Percentiles rank a stretch among this genome's conserved stretches.
Evolutionary conservation across 345 rosid species (phyloP).

Genomic region (Eucalyptus cloeziana): DNA sequence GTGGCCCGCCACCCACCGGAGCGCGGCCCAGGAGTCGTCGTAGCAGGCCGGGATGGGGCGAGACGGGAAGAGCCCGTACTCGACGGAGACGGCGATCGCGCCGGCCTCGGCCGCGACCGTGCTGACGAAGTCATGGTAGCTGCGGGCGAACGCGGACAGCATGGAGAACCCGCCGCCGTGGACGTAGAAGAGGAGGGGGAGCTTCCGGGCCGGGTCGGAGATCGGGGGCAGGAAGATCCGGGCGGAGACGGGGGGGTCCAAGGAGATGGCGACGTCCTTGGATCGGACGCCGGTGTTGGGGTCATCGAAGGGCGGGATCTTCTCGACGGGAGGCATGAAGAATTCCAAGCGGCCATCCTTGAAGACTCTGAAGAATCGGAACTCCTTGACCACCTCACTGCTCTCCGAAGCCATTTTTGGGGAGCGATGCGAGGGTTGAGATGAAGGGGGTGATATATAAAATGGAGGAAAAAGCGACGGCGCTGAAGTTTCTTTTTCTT

Average conservation of each 20-base stretch:
- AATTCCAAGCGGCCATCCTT: conserved; percentile 7
- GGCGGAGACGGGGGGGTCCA: conserved; percentile 11
- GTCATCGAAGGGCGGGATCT: conserved; percentile 4
- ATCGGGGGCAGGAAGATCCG: conserved; percentile 22
- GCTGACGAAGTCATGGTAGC: neutral
- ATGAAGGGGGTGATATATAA: neutral
- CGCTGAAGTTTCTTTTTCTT: neutral
- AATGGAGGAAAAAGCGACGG: neutral
- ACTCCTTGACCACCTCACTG: conserved; percentile 7
- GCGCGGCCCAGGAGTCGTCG: conserved; percentile 24
- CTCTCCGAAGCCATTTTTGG: neutral
- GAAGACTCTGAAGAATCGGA: conserved; percentile 23
- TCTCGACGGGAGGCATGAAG: conserved; percentile 1
- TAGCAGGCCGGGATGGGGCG: conserved; percentile 17
- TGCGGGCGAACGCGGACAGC: conserved; percentile 1
- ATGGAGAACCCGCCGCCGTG: conserved; percentile 15
- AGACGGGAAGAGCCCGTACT: conserved; percentile 16
- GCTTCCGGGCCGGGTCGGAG: neutral
- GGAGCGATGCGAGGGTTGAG: conserved; percentile 1
- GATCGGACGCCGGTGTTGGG: conserved; percentile 11
- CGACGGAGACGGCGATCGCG: conserved; percentile 8
- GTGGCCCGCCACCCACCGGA: conserved; percentile 14
- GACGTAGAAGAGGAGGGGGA: conserved; percentile 16
- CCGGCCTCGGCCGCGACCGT: neutral
- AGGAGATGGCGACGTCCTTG: conserved; percentile 13